These are phyloP conservation scores for Clarireedia sp. DNA, from an alignment of 2,329 filamentous ascomycete genomes.

Conservation along the genomic window DNA sequence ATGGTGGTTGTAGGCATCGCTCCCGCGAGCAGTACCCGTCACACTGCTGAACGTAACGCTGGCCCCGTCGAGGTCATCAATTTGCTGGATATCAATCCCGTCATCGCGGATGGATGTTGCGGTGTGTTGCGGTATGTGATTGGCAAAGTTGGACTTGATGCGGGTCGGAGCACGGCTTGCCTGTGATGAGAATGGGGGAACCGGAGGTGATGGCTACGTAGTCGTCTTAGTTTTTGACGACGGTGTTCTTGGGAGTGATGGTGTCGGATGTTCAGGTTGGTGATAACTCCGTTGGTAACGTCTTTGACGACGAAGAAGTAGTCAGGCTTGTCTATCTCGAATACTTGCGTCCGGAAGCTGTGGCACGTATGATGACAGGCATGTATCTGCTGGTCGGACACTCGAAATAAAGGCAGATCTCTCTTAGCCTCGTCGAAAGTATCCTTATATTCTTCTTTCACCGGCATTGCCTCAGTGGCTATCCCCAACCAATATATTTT, in stretches of 20 bases:
- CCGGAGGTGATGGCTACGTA: constrained; percentile 52
- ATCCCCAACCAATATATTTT: too few relatives aligned
- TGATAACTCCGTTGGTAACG: constrained; percentile 40
- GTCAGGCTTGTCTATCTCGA: constrained; percentile 46
- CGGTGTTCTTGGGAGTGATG: constrained; percentile 42
- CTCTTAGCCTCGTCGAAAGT: too few relatives aligned
- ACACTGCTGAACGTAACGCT: constrained; percentile 38
- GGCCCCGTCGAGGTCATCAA: constrained; percentile 38
- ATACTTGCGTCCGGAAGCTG: too few relatives aligned
- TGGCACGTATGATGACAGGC: too few relatives aligned
- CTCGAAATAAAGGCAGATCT: too few relatives aligned
- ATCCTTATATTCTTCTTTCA: too few relatives aligned
- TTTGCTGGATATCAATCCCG: constrained; percentile 48
- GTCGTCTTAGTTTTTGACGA: constrained; percentile 51
- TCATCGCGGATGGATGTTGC: constrained; percentile 41
- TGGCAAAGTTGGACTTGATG: constrained; percentile 31
- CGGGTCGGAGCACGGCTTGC: constrained; percentile 25
- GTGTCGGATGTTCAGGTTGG: constrained; percentile 39
- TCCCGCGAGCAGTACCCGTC: constrained; percentile 32
- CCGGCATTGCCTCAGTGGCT: too few relatives aligned
- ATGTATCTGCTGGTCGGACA: too few relatives aligned
- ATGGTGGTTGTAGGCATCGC: constrained; percentile 36
- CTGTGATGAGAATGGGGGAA: constrained; percentile 27
- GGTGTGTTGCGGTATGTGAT: constrained; percentile 48
- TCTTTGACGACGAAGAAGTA: constrained; percentile 50